Conservation (phyloP, 306 rosid species). For the Hippophae gyantsensis region DNA sequence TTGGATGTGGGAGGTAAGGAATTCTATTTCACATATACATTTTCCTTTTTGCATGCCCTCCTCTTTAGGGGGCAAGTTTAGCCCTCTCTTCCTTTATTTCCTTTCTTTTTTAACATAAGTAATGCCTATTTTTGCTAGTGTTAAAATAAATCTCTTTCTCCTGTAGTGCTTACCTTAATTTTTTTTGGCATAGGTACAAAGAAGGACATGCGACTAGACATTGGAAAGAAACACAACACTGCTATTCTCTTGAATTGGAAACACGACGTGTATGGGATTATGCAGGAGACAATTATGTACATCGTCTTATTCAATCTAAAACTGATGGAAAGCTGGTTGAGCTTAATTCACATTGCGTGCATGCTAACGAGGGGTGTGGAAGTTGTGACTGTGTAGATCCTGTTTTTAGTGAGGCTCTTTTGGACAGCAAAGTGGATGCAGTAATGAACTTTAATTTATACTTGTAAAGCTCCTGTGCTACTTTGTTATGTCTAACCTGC, state of each 20-base stretch:
- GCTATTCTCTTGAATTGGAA: slow-evolving; percentile 92
- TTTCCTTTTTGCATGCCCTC: background rate
- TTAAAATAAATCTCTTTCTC: background rate
- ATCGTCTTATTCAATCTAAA: slow-evolving; percentile 85
- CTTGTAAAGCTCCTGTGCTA: slow-evolving; percentile 6
- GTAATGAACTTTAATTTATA: slow-evolving; percentile 40
- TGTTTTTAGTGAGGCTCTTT: slow-evolving; percentile 65
- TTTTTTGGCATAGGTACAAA: slow-evolving; percentile 48
- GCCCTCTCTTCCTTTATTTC: background rate
- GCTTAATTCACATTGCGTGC: slow-evolving; percentile 60
- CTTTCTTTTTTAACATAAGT: background rate
- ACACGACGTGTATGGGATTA: slow-evolving; percentile 94
- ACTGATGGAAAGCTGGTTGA: slow-evolving; percentile 90
- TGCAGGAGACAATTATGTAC: slow-evolving; percentile 93
- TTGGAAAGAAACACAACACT: slow-evolving; percentile 93
- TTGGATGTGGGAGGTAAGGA: slow-evolving; percentile 88
- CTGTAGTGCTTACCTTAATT: slow-evolving; percentile 4
- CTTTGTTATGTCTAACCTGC: slow-evolving; percentile 10
- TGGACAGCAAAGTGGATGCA: slow-evolving; percentile 87
- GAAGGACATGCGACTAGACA: slow-evolving; percentile 87
- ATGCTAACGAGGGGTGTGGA: slow-evolving; percentile 45
- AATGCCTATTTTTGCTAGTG: background rate
- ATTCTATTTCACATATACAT: slow-evolving; percentile 4
- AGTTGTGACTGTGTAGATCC: slow-evolving; percentile 64
- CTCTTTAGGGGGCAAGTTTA: background rate